Base-by-base conservation (phyloP, 208 protist species). In the Hexamita inflata region DNA sequence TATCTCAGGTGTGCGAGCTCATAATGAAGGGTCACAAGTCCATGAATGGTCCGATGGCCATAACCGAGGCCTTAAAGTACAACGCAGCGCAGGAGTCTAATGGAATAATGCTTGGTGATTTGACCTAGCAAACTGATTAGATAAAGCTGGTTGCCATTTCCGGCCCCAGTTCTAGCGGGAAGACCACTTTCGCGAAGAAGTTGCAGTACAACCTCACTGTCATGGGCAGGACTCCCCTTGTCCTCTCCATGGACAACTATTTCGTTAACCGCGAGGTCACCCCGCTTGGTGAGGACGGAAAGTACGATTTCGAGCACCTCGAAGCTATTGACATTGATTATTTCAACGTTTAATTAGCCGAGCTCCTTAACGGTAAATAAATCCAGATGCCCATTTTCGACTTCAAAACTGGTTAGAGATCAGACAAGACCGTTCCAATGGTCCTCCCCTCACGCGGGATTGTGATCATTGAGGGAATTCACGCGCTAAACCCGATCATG, bases 391-490 rank as follows among this genome's bases (percentile, higher is more conserved):
- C 80, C 13, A 82, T 79, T 0, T 87, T 86, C 49, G 73, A 87
- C 57, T 87, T 87, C 58, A 34, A 66, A 1, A 77, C 75, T 13
- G 82, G 77, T 28, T 57, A 13, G 32, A 57, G 75, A 1, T n/a
- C 39, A 4, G 24, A 61, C 1, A 26, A 58, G 13, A 59, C 53
- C 15, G n/a, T 61, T 15, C 58, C 30, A 24, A 29, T 87, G 13
- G 59, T 67, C 15, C 32, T 87, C 0, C 34, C 57, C 38, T 29
- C 39, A 29, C 28, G 76, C 29, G 68, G 70, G 11, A 58, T 88
- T 39, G 28, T 87, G 1, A 42, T 87, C 15, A 80, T 87, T 30
- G 84, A 87, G 59, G 84, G 84, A 7, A 86, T 87, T 59, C 78
- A 85, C 59, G 76, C 61, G 19, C 42, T 85, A 4, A 86, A 87